phyloP scores from a whole-genome alignment of 2,329 filamentous ascomycete genomes.

The Alternaria postmessia region DNA sequence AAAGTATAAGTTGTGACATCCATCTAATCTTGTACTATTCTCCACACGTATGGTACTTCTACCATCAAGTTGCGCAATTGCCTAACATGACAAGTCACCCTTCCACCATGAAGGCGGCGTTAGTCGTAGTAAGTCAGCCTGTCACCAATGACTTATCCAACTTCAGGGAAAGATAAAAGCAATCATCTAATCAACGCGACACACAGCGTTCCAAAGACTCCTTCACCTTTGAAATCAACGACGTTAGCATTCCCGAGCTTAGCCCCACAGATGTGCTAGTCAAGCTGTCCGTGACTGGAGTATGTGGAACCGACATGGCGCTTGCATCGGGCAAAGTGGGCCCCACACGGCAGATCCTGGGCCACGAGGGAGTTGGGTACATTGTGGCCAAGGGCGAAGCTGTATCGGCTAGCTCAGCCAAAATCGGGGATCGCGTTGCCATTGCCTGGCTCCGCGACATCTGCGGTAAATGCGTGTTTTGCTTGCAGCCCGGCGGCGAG shows the following conservation, averaged over 20 bases:
- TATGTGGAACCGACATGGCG: not conserved
- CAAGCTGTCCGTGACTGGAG: not conserved
- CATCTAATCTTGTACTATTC: not conserved
- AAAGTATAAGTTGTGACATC: not conserved
- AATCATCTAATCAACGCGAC: not conserved
- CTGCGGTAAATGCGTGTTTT: not conserved
- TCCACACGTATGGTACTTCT: not conserved
- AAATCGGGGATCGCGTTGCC: not conserved
- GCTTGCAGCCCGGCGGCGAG: not conserved
- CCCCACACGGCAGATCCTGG: not conserved
- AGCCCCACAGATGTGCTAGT: not conserved
- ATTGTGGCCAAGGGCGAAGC: not conserved
- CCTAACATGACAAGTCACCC: not conserved
- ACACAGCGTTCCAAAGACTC: not conserved
- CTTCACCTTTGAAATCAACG: not conserved
- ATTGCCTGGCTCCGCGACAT: not conserved
- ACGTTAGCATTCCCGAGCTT: not conserved
- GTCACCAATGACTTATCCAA: not conserved
- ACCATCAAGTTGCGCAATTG: not conserved
- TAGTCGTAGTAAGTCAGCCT: not conserved
- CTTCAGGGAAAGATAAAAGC: too few relatives aligned
- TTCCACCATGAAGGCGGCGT: not conserved
- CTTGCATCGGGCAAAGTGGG: not conserved
- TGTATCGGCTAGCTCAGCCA: rapidly evolving
- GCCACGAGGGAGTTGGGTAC: not conserved